Evolutionary conservation across 306 rosid species (phyloP), one percentile per base, ranked within the genome.

Genomic region (Sechiopsis laciniata): DNA sequence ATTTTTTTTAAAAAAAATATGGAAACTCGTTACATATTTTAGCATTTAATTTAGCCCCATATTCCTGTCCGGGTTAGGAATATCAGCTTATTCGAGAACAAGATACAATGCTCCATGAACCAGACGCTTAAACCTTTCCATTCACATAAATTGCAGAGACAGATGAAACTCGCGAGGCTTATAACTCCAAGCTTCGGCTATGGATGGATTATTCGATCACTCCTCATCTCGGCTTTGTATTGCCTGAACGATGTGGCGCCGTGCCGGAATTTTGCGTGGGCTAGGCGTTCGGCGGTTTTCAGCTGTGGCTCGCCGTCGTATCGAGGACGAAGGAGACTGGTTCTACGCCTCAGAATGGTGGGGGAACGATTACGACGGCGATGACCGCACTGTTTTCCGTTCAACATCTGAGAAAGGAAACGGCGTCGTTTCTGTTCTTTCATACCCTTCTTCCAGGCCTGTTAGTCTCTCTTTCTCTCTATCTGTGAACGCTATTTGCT

Each of bases 341-440:
- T 85, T 78, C 10, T 94, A 87, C 82, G 81, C 97, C 7, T 83
- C 96, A 1, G 98, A 94, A 76, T 94, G 98, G 98, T 90, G 98
- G 96, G 96, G 93, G 37, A 26, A 84, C 42, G 78, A 76, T 4
- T 80, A 76, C 24, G 82, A 84, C 8, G 81, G 75, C 17, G 82
- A 83, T 4, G 90, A 88, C 5, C 80, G 80, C 32, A 63, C 86
- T 42, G 88, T 94, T 81, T 82, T 87, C 78, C 87, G 90, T 50
- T 83, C 96, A 32, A 63, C 82, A 48, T 94, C 98, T 64, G 89
- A 85, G 54, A 85, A 84, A 71, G 97, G 97, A 59, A 94, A 94
- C 68, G 98, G 96, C 77, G 76, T 86, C 63, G 88, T 94, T 48
- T 89, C 97, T 0, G 98, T 94, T 54, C 72, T 78, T 24, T 86